Evolutionary conservation across 805 yeast genomes (phyloP), one percentile per base, ranked within the genome.

Genomic region (Metschnikowia similis): DNA sequence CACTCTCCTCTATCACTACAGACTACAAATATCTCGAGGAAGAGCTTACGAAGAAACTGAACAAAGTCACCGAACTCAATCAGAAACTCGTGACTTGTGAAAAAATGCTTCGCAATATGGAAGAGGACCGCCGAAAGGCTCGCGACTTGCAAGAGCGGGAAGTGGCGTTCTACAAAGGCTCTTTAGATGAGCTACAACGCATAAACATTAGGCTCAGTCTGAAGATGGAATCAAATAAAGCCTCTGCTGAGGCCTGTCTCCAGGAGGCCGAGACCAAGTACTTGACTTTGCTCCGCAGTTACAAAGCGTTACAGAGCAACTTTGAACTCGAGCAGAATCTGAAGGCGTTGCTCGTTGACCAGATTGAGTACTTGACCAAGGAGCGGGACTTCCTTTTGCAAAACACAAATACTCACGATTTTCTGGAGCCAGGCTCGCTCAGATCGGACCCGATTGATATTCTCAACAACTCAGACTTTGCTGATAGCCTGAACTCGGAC

Each of bases 261-360:
- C 48, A 41, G 5, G 56, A 44, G 30, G 31, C 43, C 8, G 57
- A 61, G 17, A 62, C 59, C 7, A 66, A 62, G 51, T 69, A 66
- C 56, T 54, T 62, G 41, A 60, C 65, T 48, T 55, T 74, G 27
- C 48, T 62, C 34, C 71, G 64, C 47, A 72, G 71, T 41, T 70
- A 57, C 55, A 66, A 66, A 45, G 70, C 76, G 2, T 64, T 80
- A 17, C 74, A 75, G 56, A 71, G 75, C 48, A 80, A 80, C 54
- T 73, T 70, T 54, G 84, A 80, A 54, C 64, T 80, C 26, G 85
- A 80, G 56, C 70, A 72, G 43, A 78, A 73, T 56, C 77, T 82
- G 36, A 79, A 79, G 55, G 67, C 75, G 50, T 65, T 76, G 41
- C 75, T 80, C 46, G 77, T 80, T 43, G 83, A 79, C 56, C 83